A percentile compares a stretch with the other conserved stretches of the same genome.
Conservation (phyloP, 148 eudicot genomes). For the Silene conica region DNA sequence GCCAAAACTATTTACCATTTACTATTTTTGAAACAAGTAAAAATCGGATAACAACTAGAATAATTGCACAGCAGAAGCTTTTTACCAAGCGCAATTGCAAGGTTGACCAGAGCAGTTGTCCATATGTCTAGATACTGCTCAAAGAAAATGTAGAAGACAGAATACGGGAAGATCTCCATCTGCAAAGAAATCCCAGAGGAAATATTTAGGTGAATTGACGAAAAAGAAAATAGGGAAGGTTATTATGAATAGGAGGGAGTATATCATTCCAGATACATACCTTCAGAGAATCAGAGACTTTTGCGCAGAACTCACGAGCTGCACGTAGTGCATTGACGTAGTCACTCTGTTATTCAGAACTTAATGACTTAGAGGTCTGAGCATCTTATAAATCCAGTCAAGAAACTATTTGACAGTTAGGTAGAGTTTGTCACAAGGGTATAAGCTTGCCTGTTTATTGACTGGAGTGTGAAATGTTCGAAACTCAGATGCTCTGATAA, state of each 20-base stretch:
- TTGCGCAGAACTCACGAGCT: conserved; percentile 56
- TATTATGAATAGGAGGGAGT: no score
- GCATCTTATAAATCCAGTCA: not conserved
- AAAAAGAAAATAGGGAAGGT: no score
- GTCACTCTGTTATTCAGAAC: conserved; percentile 40
- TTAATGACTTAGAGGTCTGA: conserved; percentile 9
- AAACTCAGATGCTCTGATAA: conserved; percentile 59
- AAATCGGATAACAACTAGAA: not conserved
- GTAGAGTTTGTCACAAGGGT: not conserved
- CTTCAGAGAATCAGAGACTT: conserved; percentile 54
- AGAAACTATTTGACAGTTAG: not conserved
- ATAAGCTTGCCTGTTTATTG: conserved; percentile 48
- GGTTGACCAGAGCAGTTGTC: conserved; percentile 59
- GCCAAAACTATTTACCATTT: not conserved
- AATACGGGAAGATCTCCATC: conserved; percentile 66
- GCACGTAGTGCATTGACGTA: conserved; percentile 61
- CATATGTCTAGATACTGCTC: conserved; percentile 79
- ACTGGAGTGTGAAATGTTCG: conserved; percentile 70
- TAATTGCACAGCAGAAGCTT: not conserved
- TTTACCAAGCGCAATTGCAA: conserved; percentile 61
- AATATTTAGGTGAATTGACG: conserved; percentile 2
- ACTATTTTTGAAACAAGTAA: not conserved
- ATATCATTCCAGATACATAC: conserved; percentile 26
- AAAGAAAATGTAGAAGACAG: conserved; percentile 70
- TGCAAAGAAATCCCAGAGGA: conserved; percentile 30